These are phyloP conservation scores for Globisporangium uncinulatum DNA, from an alignment of 352 stramenopile species.

Conservation along the genomic window DNA sequence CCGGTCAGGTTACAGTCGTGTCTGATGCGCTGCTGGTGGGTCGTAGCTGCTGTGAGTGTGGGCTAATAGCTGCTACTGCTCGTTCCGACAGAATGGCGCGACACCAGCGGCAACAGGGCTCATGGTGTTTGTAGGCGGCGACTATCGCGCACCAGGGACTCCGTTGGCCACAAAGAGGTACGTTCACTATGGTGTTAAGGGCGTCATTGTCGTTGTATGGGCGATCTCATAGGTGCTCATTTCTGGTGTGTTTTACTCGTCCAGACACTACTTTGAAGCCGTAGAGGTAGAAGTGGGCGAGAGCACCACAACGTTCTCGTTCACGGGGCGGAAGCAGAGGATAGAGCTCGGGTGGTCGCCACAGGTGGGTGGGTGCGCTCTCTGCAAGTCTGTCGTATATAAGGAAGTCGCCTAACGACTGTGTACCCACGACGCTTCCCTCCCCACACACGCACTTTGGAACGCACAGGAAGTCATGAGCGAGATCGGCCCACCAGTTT, in stretches of 20 bases:
- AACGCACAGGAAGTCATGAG: slow-evolving; percentile 63
- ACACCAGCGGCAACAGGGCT: slow-evolving; percentile 69
- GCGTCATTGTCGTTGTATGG: neutral
- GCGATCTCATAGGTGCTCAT: neutral
- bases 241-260: neutral
- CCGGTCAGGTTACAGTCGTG: slow-evolving; percentile 28
- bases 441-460: no score
- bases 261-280: slow-evolving; percentile 72
- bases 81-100: slow-evolving; percentile 45
- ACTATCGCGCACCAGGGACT: slow-evolving; percentile 30
- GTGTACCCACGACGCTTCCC: no score
- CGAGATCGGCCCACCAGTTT: slow-evolving; percentile 65
- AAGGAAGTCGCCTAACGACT: no score
- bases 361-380: slow-evolving; percentile 44
- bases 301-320: slow-evolving; percentile 32
- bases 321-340: slow-evolving; percentile 55
- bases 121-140: slow-evolving; percentile 55
- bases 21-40: neutral
- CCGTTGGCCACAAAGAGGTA: slow-evolving; percentile 51
- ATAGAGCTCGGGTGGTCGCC: slow-evolving; percentile 75
- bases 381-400: neutral
- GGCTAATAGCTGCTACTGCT: neutral
- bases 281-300: slow-evolving; percentile 50
- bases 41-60: neutral
- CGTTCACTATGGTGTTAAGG: neutral